Percentiles rank a stretch among this genome's conserved stretches.
These are phyloP conservation scores for Colletotrichum nymphaeae DNA, from an alignment of 2,329 filamentous ascomycete species.

Conservation along the genomic window DNA sequence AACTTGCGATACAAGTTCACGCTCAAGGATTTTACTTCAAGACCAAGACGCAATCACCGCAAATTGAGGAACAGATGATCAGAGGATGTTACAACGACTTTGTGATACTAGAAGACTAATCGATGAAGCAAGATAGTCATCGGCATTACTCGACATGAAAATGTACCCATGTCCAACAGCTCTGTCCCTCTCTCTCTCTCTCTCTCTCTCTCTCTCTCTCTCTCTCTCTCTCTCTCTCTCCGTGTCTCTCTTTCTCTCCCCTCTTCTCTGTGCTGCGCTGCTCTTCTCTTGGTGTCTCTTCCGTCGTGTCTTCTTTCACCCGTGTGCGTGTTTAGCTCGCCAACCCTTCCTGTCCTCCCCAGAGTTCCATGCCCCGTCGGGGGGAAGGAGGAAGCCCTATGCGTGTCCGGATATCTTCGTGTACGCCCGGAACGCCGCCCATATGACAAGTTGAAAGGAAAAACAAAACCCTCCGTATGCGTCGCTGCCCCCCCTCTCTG, in stretches of 20 bases:
- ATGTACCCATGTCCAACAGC: not conserved
- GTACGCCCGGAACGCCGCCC: slow-evolving; percentile 32
- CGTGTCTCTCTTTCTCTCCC: not conserved
- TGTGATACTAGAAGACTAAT: not conserved
- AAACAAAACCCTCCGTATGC: not conserved
- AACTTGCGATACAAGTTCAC: not conserved
- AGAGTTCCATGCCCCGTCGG: not conserved
- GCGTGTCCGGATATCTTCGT: slow-evolving; percentile 21
- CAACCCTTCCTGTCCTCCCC: not conserved
- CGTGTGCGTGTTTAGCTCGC: not conserved
- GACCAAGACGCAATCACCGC: not conserved
- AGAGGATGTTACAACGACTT: not conserved
- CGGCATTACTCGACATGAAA: not conserved
- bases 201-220: not conserved
- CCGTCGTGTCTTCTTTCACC: not conserved
- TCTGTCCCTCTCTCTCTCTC: not conserved
- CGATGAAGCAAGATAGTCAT: not conserved
- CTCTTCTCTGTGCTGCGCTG: not conserved
- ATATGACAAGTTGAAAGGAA: not conserved
- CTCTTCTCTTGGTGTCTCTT: not conserved
- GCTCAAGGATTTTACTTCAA: too few species aligned
- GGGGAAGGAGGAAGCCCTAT: not conserved
- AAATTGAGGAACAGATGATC: not conserved
- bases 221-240: not conserved
- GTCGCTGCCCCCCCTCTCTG: not conserved